These are phyloP conservation scores for Amniculicola lignicola DNA, from an alignment of 495 filamentous ascomycete genomes.

Conservation along the genomic window DNA sequence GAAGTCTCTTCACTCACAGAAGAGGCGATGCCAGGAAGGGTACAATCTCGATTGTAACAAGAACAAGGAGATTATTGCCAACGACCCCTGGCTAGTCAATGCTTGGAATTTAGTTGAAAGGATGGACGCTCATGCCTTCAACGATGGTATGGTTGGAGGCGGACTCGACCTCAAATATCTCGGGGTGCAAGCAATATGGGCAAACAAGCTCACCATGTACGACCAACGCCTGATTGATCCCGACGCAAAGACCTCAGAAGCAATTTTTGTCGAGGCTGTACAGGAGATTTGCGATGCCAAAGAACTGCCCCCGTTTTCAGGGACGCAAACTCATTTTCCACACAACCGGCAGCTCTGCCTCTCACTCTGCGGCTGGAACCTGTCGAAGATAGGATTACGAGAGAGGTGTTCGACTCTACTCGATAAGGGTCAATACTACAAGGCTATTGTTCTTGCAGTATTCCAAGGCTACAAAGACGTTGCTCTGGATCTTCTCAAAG, in stretches of 20 bases:
- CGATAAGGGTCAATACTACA: constrained; percentile 68
- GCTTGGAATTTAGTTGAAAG: constrained; percentile 57
- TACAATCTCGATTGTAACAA: constrained; percentile 72
- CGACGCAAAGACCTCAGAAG: constrained; percentile 20
- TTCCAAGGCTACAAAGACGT: constrained; percentile 43
- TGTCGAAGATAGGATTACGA: constrained; percentile 61
- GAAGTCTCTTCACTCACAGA: constrained; percentile 40
- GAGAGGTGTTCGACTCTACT: constrained; percentile 52
- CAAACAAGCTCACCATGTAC: constrained; percentile 60
- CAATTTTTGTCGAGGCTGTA: constrained; percentile 49
- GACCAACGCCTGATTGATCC: constrained; percentile 32
- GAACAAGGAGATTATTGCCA: constrained; percentile 64
- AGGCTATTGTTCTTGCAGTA: constrained; percentile 52
- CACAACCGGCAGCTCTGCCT: constrained; percentile 77
- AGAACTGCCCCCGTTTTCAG: constrained; percentile 49
- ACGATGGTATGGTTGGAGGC: constrained; percentile 70
- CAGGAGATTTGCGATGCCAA: constrained; percentile 49
- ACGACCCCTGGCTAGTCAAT: constrained; percentile 72
- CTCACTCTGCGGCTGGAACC: constrained; percentile 70
- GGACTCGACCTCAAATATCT: constrained; percentile 79
- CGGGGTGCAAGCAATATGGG: constrained; percentile 79
- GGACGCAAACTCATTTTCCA: constrained; percentile 60
- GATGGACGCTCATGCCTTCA: constrained; percentile 48
- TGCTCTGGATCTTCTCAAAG: constrained; percentile 41
- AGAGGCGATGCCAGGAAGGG: constrained; percentile 61